Percentiles rank a stretch among this genome's conserved stretches.
Conservation (phyloP, 768 basidiomycete genomes). For the Kwoniella pini region DNA sequence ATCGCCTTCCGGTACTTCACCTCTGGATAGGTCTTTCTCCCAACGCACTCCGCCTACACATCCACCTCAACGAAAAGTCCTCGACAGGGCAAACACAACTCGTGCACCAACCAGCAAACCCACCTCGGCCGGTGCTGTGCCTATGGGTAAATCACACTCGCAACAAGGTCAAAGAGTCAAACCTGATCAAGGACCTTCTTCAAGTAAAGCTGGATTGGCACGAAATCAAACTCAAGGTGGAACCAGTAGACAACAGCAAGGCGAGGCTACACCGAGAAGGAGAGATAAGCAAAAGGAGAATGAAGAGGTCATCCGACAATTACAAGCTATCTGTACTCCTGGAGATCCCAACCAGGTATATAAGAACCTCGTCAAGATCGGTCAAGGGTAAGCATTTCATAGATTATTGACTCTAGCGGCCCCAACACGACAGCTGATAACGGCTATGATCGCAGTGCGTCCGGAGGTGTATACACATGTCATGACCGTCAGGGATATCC, state of each 20-base stretch:
- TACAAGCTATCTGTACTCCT: conserved; percentile 94
- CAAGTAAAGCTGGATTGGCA: conserved; percentile 3
- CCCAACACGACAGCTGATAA: conserved; percentile 3
- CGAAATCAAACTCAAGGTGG: conserved; percentile 54
- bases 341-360: conserved; percentile 95
- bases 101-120: conserved; percentile 62
- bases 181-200: conserved; percentile 35
- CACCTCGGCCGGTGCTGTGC: conserved; percentile 25
- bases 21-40: conserved; percentile 61
- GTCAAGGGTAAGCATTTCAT: conserved; percentile 96
- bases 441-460: conserved; percentile 64
- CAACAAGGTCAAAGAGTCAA: conserved; percentile 50
- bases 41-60: conserved; percentile 78
- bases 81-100: conserved; percentile 86
- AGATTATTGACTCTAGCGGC: no score
- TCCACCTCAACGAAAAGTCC: conserved; percentile 63
- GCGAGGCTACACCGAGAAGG: conserved; percentile 72
- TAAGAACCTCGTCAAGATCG: conserved; percentile 91
- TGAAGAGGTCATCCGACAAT: conserved; percentile 78
- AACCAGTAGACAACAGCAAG: conserved; percentile 40
- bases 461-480: conserved; percentile 96
- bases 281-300: conserved; percentile 75
- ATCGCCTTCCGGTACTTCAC: conserved; percentile 40
- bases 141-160: conserved; percentile 42
- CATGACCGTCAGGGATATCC: conserved; percentile 92